phyloP scores from a whole-genome alignment of 2,329 filamentous ascomycete genomes.

The Metarhizium anisopliae region DNA sequence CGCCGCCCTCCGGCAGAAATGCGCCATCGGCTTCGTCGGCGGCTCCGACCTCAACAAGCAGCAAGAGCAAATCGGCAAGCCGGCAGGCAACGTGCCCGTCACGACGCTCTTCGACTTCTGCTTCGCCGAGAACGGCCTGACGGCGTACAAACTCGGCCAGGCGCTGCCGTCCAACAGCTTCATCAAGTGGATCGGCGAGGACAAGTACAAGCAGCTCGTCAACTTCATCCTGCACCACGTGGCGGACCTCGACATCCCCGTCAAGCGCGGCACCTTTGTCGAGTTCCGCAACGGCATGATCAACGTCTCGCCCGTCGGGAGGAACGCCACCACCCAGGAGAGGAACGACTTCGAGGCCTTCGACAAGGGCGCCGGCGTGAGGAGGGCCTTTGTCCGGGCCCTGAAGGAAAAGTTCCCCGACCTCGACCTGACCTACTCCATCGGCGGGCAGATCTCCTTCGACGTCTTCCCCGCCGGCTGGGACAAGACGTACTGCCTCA shows the following conservation, averaged over 20 bases:
- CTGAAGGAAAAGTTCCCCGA: constrained; percentile 77
- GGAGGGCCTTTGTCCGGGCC: constrained; percentile 65
- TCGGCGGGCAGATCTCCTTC: constrained; percentile 96
- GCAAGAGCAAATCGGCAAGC: constrained; percentile 80
- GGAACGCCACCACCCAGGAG: constrained; percentile 77
- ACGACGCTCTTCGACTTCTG: constrained; percentile 91
- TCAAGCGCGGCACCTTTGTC: constrained; percentile 78
- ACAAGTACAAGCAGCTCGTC: constrained; percentile 67
- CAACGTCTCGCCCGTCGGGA: constrained; percentile 74
- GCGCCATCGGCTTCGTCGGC: constrained; percentile 85
- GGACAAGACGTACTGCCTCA: constrained; percentile 97
- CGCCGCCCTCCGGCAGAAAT: constrained; percentile 71
- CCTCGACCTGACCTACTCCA: constrained; percentile 82
- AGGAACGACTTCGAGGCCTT: constrained; percentile 73
- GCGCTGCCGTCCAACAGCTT: constrained; percentile 73
- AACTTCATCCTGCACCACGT: constrained; percentile 74
- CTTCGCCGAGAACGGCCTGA: constrained; percentile 95
- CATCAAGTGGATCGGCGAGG: constrained; percentile 85
- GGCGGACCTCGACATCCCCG: constrained; percentile 72
- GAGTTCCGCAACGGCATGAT: constrained; percentile 91
- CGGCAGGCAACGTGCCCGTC: constrained; percentile 51
- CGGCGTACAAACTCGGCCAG: constrained; percentile 75
- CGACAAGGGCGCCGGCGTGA: constrained; percentile 68
- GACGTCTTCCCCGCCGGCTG: constrained; percentile 94
- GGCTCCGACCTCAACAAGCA: constrained; percentile 90